Base-by-base conservation (phyloP, 805 yeast genomes). In the Hanseniaspora taiwanica region DNA sequence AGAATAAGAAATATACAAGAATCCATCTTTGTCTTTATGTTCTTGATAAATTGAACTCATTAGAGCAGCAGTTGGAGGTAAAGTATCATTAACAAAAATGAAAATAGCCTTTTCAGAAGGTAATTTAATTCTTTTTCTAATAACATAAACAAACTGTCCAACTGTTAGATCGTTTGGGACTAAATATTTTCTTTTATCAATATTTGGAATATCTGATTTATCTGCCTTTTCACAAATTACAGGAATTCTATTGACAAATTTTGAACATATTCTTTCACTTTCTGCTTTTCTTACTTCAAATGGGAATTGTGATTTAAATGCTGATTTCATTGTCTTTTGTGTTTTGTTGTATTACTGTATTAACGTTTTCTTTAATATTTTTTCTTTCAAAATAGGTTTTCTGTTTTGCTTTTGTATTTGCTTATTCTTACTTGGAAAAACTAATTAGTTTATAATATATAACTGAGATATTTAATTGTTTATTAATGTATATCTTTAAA, bases 71-170 rank as follows among this genome's bases (percentile, higher is more conserved):
- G 98, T 91, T 36, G 97, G 97, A 9, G 98, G 98, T 51, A 91
- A 72, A 42, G 91, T 86, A 60, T 91, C 98, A 58, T 91, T 89
- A 48, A 91, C 95, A 60, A 91, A 91, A 49, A 91, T 86, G 63
- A 91, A 91, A 48, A 91, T 89, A 35, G 98, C 98, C 78, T 89
- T 87, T 62, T 91, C 98, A 21, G 95, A 82, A 37, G 96, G 95
- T 47, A 91, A 72, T 68, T 82, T 82, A 62, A 91, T 87, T 61
- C 98, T 80, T 66, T 89, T 87, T 64, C 98, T 79, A 52, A 91
- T 85, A 45, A 91, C 98, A 57, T 91, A 91, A 35, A 91, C 98
- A 65, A 91, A 89, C 63, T 91, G 98, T 34, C 98, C 98, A 44
- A 91, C 95, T 0, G 96, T 85, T 53, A 91, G 72, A 59, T 91